Percentiles rank a stretch among this genome's conserved stretches.
These are phyloP conservation scores for Metarhizium album DNA, from an alignment of 2,329 filamentous ascomycete species.

Conservation along the genomic window DNA sequence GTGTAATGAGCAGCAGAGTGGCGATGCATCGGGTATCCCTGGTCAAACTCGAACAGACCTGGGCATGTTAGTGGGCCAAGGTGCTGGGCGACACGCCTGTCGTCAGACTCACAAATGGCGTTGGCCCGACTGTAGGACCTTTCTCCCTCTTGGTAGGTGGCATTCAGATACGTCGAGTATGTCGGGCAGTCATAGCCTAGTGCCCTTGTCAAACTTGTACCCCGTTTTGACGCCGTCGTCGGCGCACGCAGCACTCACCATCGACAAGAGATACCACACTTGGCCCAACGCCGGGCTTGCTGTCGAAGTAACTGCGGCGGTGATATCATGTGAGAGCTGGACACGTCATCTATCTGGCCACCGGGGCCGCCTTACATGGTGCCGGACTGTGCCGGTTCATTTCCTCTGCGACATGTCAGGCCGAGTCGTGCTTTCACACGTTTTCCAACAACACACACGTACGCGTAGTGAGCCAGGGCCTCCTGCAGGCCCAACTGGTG, in stretches of 20 bases:
- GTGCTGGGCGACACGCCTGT: not conserved
- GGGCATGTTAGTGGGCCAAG: not conserved
- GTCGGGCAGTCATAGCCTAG: conserved; percentile 37
- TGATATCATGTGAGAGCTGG: not conserved
- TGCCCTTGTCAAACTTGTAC: conserved; percentile 22
- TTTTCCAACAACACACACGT: not conserved
- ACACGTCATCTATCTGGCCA: not conserved
- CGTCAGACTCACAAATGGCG: conserved; percentile 31
- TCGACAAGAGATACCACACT: conserved; percentile 25
- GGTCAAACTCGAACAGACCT: conserved; percentile 38
- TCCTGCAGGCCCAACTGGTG: conserved; percentile 37
- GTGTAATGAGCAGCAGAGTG: conserved; percentile 32
- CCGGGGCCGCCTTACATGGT: conserved; percentile 20
- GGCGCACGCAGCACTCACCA: conserved; percentile 34
- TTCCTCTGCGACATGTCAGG: conserved; percentile 13
- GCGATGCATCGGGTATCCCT: conserved; percentile 37
- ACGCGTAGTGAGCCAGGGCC: conserved; percentile 40
- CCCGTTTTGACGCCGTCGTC: conserved; percentile 31
- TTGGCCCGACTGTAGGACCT: conserved; percentile 33
- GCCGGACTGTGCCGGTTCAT: conserved; percentile 34
- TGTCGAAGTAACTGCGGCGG: not conserved
- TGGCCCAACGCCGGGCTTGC: not conserved
- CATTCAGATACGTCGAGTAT: conserved; percentile 38
- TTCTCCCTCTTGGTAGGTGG: conserved; percentile 31
- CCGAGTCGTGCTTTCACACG: not conserved